Conservation (phyloP, 2,329 filamentous ascomycete genomes). For the Leptosphaerulina australis region DNA sequence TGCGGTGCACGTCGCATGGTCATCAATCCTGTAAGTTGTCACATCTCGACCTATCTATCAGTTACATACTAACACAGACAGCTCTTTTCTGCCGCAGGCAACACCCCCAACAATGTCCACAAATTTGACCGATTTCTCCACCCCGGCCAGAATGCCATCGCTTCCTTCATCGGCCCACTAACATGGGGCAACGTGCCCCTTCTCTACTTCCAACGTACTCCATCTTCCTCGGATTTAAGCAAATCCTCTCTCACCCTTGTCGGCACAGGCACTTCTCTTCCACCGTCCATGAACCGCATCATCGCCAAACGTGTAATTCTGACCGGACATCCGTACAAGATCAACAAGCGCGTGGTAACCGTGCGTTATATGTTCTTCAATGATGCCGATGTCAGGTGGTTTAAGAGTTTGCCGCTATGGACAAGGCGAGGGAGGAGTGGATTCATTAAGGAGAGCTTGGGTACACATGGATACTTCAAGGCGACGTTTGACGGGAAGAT, state of each 20-base stretch:
- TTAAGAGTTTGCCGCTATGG: constrained; percentile 95
- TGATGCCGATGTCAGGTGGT: constrained; percentile 92
- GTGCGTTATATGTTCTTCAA: constrained; percentile 99
- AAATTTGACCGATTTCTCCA: constrained; percentile 94
- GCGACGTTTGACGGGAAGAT: constrained; percentile 95
- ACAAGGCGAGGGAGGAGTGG: constrained; percentile 86
- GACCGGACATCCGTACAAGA: constrained; percentile 97
- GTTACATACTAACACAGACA: constrained; percentile 13
- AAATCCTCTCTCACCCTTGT: too few species aligned
- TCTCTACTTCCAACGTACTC: constrained; percentile 77
- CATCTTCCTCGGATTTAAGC: too few species aligned
- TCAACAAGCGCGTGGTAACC: constrained; percentile 96
- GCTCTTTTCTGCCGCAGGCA: constrained; percentile 85
- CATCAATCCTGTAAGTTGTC: constrained; percentile 69
- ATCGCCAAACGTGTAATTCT: constrained; percentile 93
- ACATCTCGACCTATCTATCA: neutral
- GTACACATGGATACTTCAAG: constrained; percentile 99
- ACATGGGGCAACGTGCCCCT: constrained; percentile 92
- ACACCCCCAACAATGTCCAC: constrained; percentile 94
- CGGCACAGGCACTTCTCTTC: constrained; percentile 84
- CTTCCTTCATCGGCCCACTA: constrained; percentile 85
- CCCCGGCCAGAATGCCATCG: constrained; percentile 86
- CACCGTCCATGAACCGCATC: constrained; percentile 75
- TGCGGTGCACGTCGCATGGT: constrained; percentile 86
- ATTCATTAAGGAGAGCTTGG: constrained; percentile 90